Percentiles rank a stretch among this genome's conserved stretches.
Conservation (phyloP, 495 filamentous ascomycete genomes). For the Neurospora sublineolata region DNA sequence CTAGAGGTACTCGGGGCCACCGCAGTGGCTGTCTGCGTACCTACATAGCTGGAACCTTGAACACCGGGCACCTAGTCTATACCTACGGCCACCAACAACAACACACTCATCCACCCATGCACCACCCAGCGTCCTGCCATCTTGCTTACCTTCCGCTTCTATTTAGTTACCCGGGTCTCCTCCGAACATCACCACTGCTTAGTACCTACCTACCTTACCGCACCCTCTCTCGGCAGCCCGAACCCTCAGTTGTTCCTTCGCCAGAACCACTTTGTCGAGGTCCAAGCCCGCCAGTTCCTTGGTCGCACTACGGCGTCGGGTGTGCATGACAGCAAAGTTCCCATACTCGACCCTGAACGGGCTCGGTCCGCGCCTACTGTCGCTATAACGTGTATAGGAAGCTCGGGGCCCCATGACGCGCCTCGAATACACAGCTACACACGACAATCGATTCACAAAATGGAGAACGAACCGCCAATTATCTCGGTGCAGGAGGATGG, state of each 20-base stretch:
- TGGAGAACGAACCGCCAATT: slow-evolving; percentile 32
- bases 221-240: not conserved
- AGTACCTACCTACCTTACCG: not conserved
- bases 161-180: not conserved
- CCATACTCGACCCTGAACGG: not conserved
- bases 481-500: slow-evolving; percentile 23
- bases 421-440: slow-evolving; percentile 6
- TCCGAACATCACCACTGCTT: not conserved
- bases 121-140: not conserved
- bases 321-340: not conserved
- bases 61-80: not conserved
- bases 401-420: slow-evolving; percentile 12
- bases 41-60: not conserved
- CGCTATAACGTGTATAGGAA: not conserved
- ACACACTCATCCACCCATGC: not conserved
- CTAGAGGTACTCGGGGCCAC: not conserved
- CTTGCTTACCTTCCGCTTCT: not conserved
- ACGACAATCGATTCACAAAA: slow-evolving; percentile 18
- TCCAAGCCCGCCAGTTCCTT: not conserved
- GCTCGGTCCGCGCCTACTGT: not conserved
- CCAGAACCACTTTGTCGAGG: not conserved
- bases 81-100: not conserved
- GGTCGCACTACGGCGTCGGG: not conserved
- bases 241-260: not conserved
- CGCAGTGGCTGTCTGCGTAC: not conserved